phyloP scores from a whole-genome alignment of 441 rosid species.

The Eruca vesicaria region DNA sequence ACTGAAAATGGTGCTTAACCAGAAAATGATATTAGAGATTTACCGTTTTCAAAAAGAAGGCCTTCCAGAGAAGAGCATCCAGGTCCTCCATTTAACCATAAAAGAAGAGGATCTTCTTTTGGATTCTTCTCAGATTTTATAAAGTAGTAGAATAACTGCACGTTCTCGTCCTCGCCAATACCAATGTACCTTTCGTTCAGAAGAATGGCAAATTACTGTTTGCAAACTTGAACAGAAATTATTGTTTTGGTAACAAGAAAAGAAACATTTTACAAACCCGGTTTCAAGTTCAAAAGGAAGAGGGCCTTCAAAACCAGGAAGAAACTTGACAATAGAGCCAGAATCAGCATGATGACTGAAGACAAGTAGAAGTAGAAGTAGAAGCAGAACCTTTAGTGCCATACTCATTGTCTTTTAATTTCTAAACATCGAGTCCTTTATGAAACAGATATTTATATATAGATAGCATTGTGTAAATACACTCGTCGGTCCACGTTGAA shows the following conservation, averaged over 20 bases:
- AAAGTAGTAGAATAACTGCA: constrained; percentile 34
- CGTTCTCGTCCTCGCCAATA: constrained; percentile 27
- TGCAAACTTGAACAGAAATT: not conserved
- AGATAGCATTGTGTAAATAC: not conserved
- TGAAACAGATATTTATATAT: not conserved
- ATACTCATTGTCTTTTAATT: not conserved
- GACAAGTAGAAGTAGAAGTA: not conserved
- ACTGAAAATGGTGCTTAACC: not conserved
- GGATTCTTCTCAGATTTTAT: constrained; percentile 35
- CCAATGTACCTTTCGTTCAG: constrained; percentile 31
- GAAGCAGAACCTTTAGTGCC: not conserved
- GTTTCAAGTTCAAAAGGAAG: constrained; percentile 56
- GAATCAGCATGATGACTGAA: constrained; percentile 12
- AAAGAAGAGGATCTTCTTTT: constrained; percentile 50
- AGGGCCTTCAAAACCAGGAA: constrained; percentile 47
- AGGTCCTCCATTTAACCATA: constrained; percentile 82
- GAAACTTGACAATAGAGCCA: constrained; percentile 22
- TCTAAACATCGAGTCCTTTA: not conserved
- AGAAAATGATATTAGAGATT: not conserved
- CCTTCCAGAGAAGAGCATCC: constrained; percentile 55
- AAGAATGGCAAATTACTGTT: not conserved
- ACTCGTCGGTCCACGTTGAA: not conserved
- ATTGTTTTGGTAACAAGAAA: not conserved
- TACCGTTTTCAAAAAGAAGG: constrained; percentile 47
- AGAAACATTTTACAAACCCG: constrained; percentile 30